Evolutionary conservation across 2,329 filamentous ascomycete genomes (phyloP).

Genomic region (Claviceps citrina): DNA sequence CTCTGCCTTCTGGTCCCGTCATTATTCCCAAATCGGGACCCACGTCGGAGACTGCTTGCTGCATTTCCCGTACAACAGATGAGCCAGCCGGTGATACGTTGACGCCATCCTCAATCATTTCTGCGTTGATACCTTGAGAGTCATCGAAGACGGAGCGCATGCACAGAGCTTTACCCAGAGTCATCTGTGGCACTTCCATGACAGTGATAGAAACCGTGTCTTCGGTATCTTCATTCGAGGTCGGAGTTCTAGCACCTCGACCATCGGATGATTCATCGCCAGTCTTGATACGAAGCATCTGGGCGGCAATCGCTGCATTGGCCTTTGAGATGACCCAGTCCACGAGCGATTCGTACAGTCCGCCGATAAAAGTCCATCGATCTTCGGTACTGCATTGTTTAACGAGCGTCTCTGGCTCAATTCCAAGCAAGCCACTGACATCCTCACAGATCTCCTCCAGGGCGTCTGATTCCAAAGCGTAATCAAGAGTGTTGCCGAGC

Average conservation of each 20-base stretch:
- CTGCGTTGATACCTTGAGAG: constrained; percentile 76
- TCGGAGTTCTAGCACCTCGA: constrained; percentile 45
- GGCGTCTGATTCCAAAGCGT: constrained; percentile 67
- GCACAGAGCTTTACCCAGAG: constrained; percentile 72
- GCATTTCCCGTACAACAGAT: constrained; percentile 77
- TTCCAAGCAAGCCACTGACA: constrained; percentile 67
- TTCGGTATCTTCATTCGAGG: constrained; percentile 52
- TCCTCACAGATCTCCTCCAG: constrained; percentile 83
- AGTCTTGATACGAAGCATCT: constrained; percentile 52
- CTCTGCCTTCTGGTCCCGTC: constrained; percentile 48
- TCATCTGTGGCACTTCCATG: constrained; percentile 67
- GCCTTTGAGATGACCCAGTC: constrained; percentile 88
- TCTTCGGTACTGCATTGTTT: constrained; percentile 73
- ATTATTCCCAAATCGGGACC: constrained; percentile 67
- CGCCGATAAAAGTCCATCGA: constrained; percentile 64
- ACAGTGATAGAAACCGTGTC: constrained; percentile 85
- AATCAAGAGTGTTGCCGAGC: constrained; percentile 78
- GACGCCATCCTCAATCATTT: constrained; percentile 94
- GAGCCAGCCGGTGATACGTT: constrained; percentile 58
- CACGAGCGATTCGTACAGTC: constrained; percentile 83
- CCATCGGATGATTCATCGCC: constrained; percentile 54
- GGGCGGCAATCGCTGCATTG: constrained; percentile 65
- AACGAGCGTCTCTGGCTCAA: constrained; percentile 71
- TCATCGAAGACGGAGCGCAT: constrained; percentile 90
- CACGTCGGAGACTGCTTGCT: constrained; percentile 60